Percentiles rank a stretch among this genome's conserved stretches.
Evolutionary conservation across 75 land plant genomes (phyloP).

Genomic region (Isoetes taiwanensis): DNA sequence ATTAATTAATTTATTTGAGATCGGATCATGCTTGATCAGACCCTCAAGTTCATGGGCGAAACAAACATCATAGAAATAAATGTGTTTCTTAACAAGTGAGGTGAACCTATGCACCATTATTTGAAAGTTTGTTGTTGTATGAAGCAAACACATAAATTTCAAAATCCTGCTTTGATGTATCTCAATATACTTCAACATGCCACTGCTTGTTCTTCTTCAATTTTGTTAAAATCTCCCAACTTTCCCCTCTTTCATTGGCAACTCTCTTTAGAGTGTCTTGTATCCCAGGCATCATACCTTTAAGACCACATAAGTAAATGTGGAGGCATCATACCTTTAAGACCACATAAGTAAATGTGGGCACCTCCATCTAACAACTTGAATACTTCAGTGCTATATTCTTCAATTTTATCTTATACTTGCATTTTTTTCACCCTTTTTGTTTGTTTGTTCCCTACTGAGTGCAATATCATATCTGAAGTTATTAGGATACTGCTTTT

Average conservation of each 20-base stretch:
- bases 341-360: too few relatives aligned
- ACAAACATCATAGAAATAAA: too few relatives aligned
- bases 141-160: too few relatives aligned
- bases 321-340: too few relatives aligned
- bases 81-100: too few relatives aligned
- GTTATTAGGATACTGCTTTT: not conserved
- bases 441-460: not conserved
- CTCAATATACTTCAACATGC: constrained; percentile 98
- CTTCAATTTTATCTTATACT: constrained; percentile 94
- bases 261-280: constrained; percentile 84
- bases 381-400: constrained; percentile 83
- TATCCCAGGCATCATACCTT: constrained; percentile 98
- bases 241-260: constrained; percentile 73
- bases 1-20: too few relatives aligned
- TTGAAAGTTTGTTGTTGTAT: too few relatives aligned
- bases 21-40: too few relatives aligned
- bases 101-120: too few relatives aligned
- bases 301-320: constrained; percentile 92
- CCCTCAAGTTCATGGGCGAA: too few relatives aligned
- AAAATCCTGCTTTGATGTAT: too few relatives aligned
- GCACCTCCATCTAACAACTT: constrained; percentile 76
- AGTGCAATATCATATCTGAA: constrained; percentile 5
- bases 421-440: constrained; percentile 41
- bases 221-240: constrained; percentile 64
- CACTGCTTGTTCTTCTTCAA: constrained; percentile 97